Percentiles rank a stretch among this genome's conserved stretches.
These are phyloP conservation scores for Zychaea mexicana DNA, from an alignment of 371 early-diverging fungal species.

Conservation along the genomic window DNA sequence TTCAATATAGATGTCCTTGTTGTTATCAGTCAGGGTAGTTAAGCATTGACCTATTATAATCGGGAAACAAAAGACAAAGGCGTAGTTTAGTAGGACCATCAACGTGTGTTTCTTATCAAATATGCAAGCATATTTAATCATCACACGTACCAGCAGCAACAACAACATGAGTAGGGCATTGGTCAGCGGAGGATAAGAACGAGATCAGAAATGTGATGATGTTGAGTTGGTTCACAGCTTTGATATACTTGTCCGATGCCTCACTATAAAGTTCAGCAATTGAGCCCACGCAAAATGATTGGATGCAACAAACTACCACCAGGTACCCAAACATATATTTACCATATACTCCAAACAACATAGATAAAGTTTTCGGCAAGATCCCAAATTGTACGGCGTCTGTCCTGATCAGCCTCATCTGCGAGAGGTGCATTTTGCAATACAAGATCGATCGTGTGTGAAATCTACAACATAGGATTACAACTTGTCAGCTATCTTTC, in stretches of 20 bases:
- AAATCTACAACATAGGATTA: conserved; percentile 34
- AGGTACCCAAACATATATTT: background rate
- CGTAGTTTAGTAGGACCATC: too few relatives aligned
- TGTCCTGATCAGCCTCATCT: conserved; percentile 52
- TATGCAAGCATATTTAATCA: too few relatives aligned
- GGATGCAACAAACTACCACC: background rate
- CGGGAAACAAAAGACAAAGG: too few relatives aligned
- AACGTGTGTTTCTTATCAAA: too few relatives aligned
- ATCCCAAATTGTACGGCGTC: conserved; percentile 66
- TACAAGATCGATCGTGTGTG: conserved; percentile 47
- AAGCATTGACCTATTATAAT: conserved; percentile 71
- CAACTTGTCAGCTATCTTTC: too few relatives aligned
- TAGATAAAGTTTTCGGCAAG: conserved; percentile 76
- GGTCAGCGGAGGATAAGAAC: conserved; percentile 63
- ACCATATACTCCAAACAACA: conserved; percentile 66
- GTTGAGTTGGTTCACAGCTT: conserved; percentile 66
- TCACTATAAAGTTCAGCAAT: conserved; percentile 48
- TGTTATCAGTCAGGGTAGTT: conserved; percentile 83
- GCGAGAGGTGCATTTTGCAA: conserved; percentile 47
- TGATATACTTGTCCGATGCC: conserved; percentile 65
- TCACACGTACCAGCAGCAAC: conserved; percentile 63
- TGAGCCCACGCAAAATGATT: background rate
- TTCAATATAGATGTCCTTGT: conserved; percentile 60
- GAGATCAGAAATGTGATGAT: conserved; percentile 69
- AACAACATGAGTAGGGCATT: conserved; percentile 64